Conservation (phyloP, 805 yeast genomes). For the Kodamaea fukazawae region DNA sequence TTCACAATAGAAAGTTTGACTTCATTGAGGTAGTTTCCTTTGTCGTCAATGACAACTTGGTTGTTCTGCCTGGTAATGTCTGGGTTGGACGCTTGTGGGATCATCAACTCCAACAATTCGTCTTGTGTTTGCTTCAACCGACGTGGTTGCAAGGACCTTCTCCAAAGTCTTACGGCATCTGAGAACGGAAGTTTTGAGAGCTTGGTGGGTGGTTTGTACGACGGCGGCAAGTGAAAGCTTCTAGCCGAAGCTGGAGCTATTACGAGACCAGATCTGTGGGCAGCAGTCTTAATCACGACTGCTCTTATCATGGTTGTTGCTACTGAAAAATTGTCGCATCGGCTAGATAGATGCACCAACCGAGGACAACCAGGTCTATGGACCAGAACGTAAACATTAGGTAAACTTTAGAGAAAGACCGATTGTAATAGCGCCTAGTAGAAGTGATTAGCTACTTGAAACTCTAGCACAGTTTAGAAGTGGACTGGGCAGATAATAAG, state of each 20-base stretch:
- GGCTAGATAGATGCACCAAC: too few relatives aligned
- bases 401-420: too few relatives aligned
- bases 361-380: too few relatives aligned
- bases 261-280: too few relatives aligned
- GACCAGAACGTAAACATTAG: too few relatives aligned
- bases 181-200: conserved; percentile 2
- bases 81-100: conserved; percentile 22
- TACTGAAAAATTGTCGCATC: too few relatives aligned
- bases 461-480: too few relatives aligned
- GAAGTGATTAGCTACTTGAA: too few relatives aligned
- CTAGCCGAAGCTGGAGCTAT: background rate
- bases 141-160: conserved; percentile 19
- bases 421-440: too few relatives aligned
- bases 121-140: conserved; percentile 33
- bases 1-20: conserved; percentile 31
- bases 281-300: too few relatives aligned
- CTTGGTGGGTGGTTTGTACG: conserved; percentile 2
- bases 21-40: conserved; percentile 33
- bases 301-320: too few relatives aligned
- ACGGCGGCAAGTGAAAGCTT: conserved; percentile 3
- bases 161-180: conserved; percentile 16
- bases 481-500: too few relatives aligned
- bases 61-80: conserved; percentile 18
- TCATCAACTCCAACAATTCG: conserved; percentile 34
- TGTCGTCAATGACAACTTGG: conserved; percentile 21